These are phyloP conservation scores for Suhomyces prunicola DNA, from an alignment of 805 yeast genomes.

Conservation along the genomic window DNA sequence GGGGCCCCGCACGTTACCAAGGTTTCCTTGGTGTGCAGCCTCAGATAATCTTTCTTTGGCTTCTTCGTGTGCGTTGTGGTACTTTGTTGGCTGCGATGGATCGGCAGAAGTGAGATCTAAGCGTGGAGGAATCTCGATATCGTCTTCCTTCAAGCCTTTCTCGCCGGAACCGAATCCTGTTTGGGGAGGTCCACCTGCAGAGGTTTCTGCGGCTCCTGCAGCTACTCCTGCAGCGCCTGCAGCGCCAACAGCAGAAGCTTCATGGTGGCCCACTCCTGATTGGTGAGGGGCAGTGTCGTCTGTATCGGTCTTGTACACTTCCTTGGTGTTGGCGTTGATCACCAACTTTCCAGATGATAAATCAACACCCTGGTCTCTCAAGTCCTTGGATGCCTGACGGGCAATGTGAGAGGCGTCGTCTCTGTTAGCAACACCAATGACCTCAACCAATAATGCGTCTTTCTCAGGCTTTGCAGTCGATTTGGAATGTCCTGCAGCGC, in stretches of 20 bases:
- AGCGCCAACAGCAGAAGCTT: slow-evolving; percentile 1
- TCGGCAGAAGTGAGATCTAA: slow-evolving; percentile 1
- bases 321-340: slow-evolving; percentile 32
- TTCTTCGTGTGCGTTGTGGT: slow-evolving; percentile 5
- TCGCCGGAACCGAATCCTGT: slow-evolving; percentile 2
- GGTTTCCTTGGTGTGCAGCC: slow-evolving; percentile 3
- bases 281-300: background rate
- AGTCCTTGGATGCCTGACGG: slow-evolving; percentile 27
- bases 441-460: slow-evolving; percentile 25
- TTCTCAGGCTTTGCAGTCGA: background rate
- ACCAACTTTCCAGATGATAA: slow-evolving; percentile 32
- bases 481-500: background rate
- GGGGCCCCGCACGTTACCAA: background rate
- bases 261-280: background rate
- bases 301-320: slow-evolving; percentile 24
- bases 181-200: background rate
- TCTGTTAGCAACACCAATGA: slow-evolving; percentile 31
- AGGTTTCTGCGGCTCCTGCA: background rate
- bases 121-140: slow-evolving; percentile 1
- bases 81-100: slow-evolving; percentile 3
- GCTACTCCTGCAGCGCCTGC: slow-evolving; percentile 2
- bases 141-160: background rate
- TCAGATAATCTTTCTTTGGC: slow-evolving; percentile 2
- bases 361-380: slow-evolving; percentile 31
- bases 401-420: slow-evolving; percentile 30